phyloP scores from a whole-genome alignment of 768 basidiomycete genomes.

The Russula earlei region DNA sequence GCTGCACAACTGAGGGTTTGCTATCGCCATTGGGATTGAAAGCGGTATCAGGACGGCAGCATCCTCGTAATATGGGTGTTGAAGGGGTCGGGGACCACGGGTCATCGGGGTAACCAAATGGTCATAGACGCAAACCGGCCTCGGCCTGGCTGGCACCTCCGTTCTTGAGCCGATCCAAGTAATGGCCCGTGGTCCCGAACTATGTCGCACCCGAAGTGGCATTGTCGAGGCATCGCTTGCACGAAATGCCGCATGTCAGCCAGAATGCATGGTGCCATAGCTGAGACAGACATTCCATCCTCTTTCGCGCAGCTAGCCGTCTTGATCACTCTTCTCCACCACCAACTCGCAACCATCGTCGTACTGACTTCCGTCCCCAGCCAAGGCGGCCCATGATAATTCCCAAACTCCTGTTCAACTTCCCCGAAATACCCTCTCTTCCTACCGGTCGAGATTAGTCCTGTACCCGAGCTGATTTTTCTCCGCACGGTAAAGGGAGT shows the following conservation, averaged over 20 bases:
- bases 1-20: too few species aligned
- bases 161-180: too few species aligned
- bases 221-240: not conserved
- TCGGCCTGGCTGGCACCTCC: too few species aligned
- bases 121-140: too few species aligned
- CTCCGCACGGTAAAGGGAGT: conserved; percentile 14
- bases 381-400: not conserved
- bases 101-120: too few species aligned
- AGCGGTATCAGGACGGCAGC: too few species aligned
- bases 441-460: conserved; percentile 9
- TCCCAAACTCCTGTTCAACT: not conserved
- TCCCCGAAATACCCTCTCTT: not conserved
- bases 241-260: not conserved
- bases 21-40: too few species aligned
- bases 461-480: conserved; percentile 13
- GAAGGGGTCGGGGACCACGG: too few species aligned
- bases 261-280: not conserved
- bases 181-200: not conserved
- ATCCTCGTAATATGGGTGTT: too few species aligned
- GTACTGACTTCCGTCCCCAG: not conserved
- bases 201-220: not conserved
- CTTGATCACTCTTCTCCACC: not conserved
- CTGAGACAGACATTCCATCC: not conserved
- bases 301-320: not conserved
- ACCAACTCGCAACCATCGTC: not conserved